A percentile compares a stretch with the other conserved stretches of the same genome.
Conservation (phyloP, 106 monocot species). For the Apostasia shenzhenica region DNA sequence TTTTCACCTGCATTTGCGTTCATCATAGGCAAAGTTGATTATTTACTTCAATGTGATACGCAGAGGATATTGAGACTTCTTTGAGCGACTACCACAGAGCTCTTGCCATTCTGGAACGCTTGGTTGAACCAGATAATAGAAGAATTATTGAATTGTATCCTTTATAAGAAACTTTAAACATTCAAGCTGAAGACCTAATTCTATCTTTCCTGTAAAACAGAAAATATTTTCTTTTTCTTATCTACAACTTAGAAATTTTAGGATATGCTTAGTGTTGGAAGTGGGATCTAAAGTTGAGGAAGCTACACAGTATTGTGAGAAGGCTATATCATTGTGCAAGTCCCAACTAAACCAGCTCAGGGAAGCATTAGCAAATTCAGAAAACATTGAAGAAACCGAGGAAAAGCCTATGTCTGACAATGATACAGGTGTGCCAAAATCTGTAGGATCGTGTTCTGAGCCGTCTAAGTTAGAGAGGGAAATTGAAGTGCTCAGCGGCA, state of each 20-base stretch:
- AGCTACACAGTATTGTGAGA: constrained; percentile 70
- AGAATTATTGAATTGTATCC: constrained; percentile 94
- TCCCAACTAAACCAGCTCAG: constrained; percentile 53
- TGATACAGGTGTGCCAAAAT: constrained; percentile 4
- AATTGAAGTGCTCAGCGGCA: constrained; percentile 42
- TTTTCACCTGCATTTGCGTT: background rate
- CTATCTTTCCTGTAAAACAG: no score
- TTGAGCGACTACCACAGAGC: constrained; percentile 72
- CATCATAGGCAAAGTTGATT: background rate
- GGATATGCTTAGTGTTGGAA: constrained; percentile 80
- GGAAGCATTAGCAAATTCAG: constrained; percentile 18
- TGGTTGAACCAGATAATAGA: constrained; percentile 70
- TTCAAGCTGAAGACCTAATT: background rate
- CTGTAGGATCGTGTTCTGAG: background rate
- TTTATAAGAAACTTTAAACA: background rate
- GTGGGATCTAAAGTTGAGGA: constrained; percentile 57
- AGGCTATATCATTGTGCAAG: constrained; percentile 63
- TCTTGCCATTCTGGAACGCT: constrained; percentile 47
- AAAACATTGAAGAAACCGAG: background rate
- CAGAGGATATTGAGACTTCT: constrained; percentile 94
- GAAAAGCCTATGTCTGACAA: constrained; percentile 2
- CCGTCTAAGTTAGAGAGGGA: constrained; percentile 29
- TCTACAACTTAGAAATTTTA: constrained; percentile 64
- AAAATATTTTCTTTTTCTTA: constrained; percentile 11
- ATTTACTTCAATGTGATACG: constrained; percentile 9